Evolutionary conservation across 1,284 basidiomycete genomes (phyloP), one percentile per base, ranked within the genome.

Genomic region (Ceratobasidium sp.): DNA sequence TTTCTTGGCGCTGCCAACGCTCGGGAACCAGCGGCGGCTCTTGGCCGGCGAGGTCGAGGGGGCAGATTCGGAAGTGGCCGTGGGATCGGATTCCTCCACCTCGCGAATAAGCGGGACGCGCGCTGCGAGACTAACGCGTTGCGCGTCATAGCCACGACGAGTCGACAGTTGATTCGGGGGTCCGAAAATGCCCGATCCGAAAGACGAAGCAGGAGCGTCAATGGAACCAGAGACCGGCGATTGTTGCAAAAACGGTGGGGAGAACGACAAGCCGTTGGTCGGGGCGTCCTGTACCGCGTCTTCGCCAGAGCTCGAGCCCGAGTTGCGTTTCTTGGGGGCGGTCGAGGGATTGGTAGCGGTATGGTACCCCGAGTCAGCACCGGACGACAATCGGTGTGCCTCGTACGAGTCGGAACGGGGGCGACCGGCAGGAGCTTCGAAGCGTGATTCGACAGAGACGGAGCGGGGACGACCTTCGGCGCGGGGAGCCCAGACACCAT

Each of bases 1-100:
- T 45, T 73, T 70, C 27, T 69, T 12, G 69, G 34, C 47, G 17
- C 56, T 31, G 22, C 64, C 57, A 22, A 70, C 72, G 76, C 72
- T 73, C 32, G 83, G 81, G 76, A 86, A 85, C 86, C 86, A 86
- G 53, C 85, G 83, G 50, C 81, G 79, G 47, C 57, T 27, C 69
- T 70, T 71, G 40, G 80, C 31, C 84, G 83, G 57, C 80, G 78
- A 47, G 38, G 42, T 53, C 49, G 68, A 53, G 80, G 77, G 40
- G 35, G 69, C 50, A 22, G 64, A 35, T 40, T 60, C 43, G 52
- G 69, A 20, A 27, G 65, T 17, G 52, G 57, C 31, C 29, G 70
- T n/a, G 32, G 55, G 68, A 34, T 60, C 60, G 43, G 60, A 68
- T 45, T 60, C 68, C 43, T 68, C 70, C 55, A 69, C 58, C 40